Evolutionary conservation across 352 stramenopile genomes (phyloP), one percentile per base, ranked within the genome.

Genomic region (Phytophthora sp.): DNA sequence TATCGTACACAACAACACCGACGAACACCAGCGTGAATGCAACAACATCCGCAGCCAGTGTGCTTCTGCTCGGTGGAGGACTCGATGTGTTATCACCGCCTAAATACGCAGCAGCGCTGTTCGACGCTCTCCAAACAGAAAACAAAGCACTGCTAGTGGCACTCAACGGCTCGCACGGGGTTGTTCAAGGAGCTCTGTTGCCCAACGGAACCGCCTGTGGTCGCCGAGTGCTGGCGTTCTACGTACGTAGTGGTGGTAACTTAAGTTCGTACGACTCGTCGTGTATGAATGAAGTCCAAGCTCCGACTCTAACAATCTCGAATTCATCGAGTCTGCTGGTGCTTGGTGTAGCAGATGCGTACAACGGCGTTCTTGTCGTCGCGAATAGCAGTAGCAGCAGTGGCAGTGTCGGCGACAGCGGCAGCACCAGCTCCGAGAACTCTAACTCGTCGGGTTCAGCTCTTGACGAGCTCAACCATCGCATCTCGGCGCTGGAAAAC

Each of bases 191-290:
- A n/a, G 61, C 71, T 15, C 23, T 66, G 13, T 38, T 76, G 10
- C 62, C 69, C 1, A 74, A 76, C 38, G 70, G 76, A 4, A 75
- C 60, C 7, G 76, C 71, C 0, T 94, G 82, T 28, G 69, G 65
- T 5, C 67, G 81, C 23, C 61, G 43, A 26, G 74, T 94, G 8
- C 53, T 94, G 32, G 77, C 72, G n/a, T 91, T 82, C 12, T 92
- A 84, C 32, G 56, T 91, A 8, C 56, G 64, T 13, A 71, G 44
- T 28, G 62, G 61, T 26, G 82, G 81, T 18, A 57, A 87, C 38
- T 41, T 94, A 4, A 65, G 39, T n/a, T 53, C 42, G 7, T 76
- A 82, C 48, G 79, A 94, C 48, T 71, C 78, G 15, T 82, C 75
- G 2, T 94, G 85, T 34, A 67, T 89, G 44, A 21, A 44, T 8